These are phyloP conservation scores for Glutinoglossum americanum DNA, from an alignment of 495 filamentous ascomycete genomes.

Conservation along the genomic window DNA sequence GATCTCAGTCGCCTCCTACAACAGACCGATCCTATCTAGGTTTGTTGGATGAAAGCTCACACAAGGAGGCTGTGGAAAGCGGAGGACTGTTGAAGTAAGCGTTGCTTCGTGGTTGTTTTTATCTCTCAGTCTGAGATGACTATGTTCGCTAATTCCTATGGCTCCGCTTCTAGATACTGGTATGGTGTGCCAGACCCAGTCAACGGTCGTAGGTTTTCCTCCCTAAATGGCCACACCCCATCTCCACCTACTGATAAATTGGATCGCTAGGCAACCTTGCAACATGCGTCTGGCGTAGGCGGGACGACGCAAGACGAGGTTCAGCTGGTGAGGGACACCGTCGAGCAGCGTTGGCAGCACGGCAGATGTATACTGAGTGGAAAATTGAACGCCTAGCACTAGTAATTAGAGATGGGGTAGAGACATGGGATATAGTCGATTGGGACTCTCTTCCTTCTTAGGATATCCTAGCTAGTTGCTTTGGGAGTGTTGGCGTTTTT, in stretches of 20 bases:
- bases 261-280: background rate
- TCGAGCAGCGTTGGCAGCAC: constrained; percentile 27
- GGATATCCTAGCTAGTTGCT: background rate
- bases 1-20: constrained; percentile 40
- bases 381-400: constrained; percentile 33
- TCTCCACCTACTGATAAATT: background rate
- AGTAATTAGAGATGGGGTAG: background rate
- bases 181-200: constrained; percentile 41
- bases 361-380: constrained; percentile 32
- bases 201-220: constrained; percentile 46
- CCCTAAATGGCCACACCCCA: constrained; percentile 26
- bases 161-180: constrained; percentile 32
- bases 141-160: background rate
- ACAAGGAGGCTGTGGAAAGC: constrained; percentile 50
- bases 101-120: background rate
- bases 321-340: constrained; percentile 36
- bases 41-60: constrained; percentile 49
- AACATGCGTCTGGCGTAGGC: constrained; percentile 18
- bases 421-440: background rate
- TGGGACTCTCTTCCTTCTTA: background rate
- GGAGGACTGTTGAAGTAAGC: constrained; percentile 57
- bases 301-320: constrained; percentile 45
- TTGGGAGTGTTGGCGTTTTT: background rate
- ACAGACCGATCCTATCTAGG: constrained; percentile 40
- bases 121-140: background rate